These are phyloP conservation scores for Kurtzmaniella fragi DNA, from an alignment of 805 yeast species.

Conservation along the genomic window DNA sequence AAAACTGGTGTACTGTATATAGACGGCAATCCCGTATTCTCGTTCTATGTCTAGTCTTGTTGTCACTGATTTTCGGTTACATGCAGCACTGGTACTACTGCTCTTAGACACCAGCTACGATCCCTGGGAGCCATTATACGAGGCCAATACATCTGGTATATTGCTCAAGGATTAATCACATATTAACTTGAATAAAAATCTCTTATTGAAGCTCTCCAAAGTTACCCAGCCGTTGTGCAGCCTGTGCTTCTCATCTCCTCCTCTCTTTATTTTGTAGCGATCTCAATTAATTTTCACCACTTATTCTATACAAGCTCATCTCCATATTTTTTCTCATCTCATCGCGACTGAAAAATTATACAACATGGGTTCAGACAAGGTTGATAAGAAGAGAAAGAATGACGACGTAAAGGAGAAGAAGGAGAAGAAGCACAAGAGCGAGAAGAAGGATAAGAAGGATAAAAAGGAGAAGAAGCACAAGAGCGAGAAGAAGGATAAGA, in stretches of 20 bases:
- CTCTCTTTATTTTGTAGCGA: neutral
- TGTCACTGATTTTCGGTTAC: no score
- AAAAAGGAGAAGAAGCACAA: conserved; percentile 23
- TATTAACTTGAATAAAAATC: no score
- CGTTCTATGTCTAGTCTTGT: no score
- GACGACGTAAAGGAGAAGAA: conserved; percentile 6
- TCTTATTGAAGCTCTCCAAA: no score
- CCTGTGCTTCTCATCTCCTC: neutral
- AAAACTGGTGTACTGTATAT: no score
- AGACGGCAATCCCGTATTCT: no score
- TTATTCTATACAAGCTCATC: neutral
- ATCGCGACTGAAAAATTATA: conserved; percentile 2
- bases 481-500: conserved; percentile 24
- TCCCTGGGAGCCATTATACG: no score
- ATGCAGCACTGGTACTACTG: no score
- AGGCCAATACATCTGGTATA: no score
- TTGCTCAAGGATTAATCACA: no score
- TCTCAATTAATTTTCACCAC: neutral
- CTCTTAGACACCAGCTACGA: no score
- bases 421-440: conserved; percentile 13
- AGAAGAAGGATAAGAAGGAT: conserved; percentile 21
- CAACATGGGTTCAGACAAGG: conserved; percentile 12
- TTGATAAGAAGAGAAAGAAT: conserved; percentile 17
- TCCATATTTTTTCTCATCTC: no score
- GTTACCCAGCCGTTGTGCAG: neutral